A percentile compares a stretch with the other conserved stretches of the same genome.
phyloP scores from a whole-genome alignment of 495 filamentous ascomycete species.

The Chaetomium cochliodes region DNA sequence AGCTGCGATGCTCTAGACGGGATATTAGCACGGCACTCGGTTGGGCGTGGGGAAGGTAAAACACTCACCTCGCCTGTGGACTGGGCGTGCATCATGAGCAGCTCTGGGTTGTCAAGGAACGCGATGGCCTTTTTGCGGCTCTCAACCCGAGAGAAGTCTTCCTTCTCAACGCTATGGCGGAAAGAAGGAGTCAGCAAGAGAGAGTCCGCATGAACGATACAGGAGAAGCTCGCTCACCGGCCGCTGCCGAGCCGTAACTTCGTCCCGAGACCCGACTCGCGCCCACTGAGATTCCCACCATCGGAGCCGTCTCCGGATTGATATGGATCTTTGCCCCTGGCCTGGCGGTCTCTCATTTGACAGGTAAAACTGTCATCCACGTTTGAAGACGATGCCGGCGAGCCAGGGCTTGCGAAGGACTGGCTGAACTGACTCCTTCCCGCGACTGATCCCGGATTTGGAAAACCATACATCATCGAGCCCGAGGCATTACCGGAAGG shows the following conservation, averaged over 20 bases:
- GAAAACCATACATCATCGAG: background rate
- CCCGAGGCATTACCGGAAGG: background rate
- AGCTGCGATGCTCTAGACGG: constrained; percentile 44
- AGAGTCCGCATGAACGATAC: background rate
- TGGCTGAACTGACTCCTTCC: constrained; percentile 7
- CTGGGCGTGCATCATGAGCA: constrained; percentile 55
- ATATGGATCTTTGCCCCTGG: constrained; percentile 55
- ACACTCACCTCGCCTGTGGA: constrained; percentile 45
- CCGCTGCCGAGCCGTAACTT: constrained; percentile 21
- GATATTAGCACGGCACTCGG: background rate
- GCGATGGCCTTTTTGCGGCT: constrained; percentile 44
- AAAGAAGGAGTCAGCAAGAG: constrained; percentile 6
- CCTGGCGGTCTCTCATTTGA: constrained; percentile 53
- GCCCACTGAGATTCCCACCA: constrained; percentile 31
- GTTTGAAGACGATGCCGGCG: constrained; percentile 21
- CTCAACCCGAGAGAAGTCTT: constrained; percentile 36
- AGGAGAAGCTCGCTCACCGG: constrained; percentile 16
- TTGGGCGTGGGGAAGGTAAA: constrained; percentile 1
- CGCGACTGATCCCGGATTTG: background rate
- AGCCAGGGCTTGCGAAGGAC: constrained; percentile 7
- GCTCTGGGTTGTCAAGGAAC: constrained; percentile 51
- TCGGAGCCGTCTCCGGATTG: constrained; percentile 28
- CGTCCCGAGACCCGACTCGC: constrained; percentile 22
- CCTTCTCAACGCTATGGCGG: constrained; percentile 21
- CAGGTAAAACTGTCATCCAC: constrained; percentile 33